Evolutionary conservation across 2,329 filamentous ascomycete genomes (phyloP), one percentile per base, ranked within the genome.

Genomic region (Beauveria varroae): DNA sequence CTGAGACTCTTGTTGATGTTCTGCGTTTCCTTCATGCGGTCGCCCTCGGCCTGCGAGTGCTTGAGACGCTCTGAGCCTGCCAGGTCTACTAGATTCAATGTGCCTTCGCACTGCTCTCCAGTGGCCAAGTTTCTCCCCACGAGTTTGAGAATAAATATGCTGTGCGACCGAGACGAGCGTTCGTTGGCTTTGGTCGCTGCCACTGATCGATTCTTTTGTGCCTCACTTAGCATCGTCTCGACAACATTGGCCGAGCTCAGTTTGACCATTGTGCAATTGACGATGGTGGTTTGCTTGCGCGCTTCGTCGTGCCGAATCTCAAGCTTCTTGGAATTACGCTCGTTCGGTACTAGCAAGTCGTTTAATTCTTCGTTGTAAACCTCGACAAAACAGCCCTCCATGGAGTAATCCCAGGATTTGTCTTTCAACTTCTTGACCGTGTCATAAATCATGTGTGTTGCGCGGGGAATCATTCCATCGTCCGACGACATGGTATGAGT

Each of bases 351-450:
- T 14, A 99, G 83, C 16, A 99, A 77, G 72, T 99, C 95, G 71
- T 97, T 92, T 65, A 99, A 82, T 64, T 96, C 95, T 72, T 99
- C 95, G 65, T 99, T 98, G 83, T 99, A 99, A 6, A 99, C 95
- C 71, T 99, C 95, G 16, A 98, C 86, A 70, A 99, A 99, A 61
- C 88, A 93, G 7, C 95, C 95, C 71, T 96, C 90, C 86, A 99
- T 96, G 0, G 83, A 89, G 75, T 99, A 99, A 46, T 82, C 84
- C 95, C 95, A 99, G 26, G 93, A 95, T 72, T 97, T 96, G 67
- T 93, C 90, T 72, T 89, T 87, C 20, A 99, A 80, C 56, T 87
- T 83, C 64, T 87, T 88, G 58, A 96, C 90, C 47, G 91, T 95
- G 60, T 90, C 85, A 73, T 97, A 97, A 65, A 99, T 96, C 79